Conservation (phyloP, 305 asterid species). For the Solanum hybrid region DNA sequence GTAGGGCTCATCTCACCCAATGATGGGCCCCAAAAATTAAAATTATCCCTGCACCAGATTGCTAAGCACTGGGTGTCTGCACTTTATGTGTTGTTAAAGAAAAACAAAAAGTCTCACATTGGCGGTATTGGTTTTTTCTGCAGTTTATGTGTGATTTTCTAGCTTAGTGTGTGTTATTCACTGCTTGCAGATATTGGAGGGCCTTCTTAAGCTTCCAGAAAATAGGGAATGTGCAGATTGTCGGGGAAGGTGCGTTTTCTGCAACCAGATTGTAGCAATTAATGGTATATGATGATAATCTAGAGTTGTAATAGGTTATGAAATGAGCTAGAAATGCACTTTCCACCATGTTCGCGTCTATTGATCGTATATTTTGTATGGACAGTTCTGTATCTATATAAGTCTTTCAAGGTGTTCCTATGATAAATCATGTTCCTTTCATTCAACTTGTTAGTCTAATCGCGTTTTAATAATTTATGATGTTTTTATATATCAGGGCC, state of each 20-base stretch:
- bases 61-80: background rate
- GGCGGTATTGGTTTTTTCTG: background rate
- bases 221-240: slow-evolving; percentile 97
- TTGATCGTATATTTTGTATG: background rate
- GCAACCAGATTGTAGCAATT: background rate
- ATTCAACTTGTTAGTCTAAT: background rate
- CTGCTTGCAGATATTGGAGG: slow-evolving; percentile 53
- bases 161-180: slow-evolving; percentile 6
- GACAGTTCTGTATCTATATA: background rate
- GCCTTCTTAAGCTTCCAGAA: slow-evolving; percentile 70
- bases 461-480: background rate
- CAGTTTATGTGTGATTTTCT: background rate
- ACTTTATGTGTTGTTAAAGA: background rate
- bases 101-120: background rate
- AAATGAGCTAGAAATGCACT: background rate
- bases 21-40: background rate
- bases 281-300: background rate
- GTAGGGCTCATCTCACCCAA: background rate
- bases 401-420: background rate
- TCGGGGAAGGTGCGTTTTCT: slow-evolving; percentile 47
- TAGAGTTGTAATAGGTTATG: background rate
- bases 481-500: slow-evolving; percentile 39
- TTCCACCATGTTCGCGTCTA: background rate
- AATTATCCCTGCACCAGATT: background rate
- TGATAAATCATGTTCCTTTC: background rate